These are phyloP conservation scores for Lasiodiplodia sp. DNA, from an alignment of 2,329 filamentous ascomycete genomes.

Conservation along the genomic window DNA sequence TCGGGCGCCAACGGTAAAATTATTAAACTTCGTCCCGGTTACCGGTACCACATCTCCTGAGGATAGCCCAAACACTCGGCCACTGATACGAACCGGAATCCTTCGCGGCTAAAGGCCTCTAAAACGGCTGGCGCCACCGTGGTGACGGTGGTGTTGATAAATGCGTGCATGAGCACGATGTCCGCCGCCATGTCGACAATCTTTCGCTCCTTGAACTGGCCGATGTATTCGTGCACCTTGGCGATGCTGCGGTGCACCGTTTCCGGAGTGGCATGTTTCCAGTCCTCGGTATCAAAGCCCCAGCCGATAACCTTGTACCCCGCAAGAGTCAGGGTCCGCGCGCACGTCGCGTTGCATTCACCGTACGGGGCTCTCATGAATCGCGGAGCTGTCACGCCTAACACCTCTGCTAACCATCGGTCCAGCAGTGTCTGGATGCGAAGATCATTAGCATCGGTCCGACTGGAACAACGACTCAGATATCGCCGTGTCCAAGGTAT, in stretches of 20 bases:
- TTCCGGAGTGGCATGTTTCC: not conserved
- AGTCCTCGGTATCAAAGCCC: conserved; percentile 7
- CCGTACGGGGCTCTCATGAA: conserved; percentile 7
- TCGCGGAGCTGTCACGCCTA: not conserved
- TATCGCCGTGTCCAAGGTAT: not conserved
- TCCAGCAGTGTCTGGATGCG: not conserved
- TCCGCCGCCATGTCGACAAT: not conserved
- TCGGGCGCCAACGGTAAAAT: no score
- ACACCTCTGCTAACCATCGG: not conserved
- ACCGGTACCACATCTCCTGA: conserved; percentile 1
- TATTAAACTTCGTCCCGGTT: no score
- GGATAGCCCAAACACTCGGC: conserved; percentile 9
- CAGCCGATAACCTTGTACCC: conserved; percentile 5
- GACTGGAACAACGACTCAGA: no score
- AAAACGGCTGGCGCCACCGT: not conserved
- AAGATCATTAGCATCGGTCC: not conserved
- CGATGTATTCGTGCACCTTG: not conserved
- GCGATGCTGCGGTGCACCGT: not conserved
- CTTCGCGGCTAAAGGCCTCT: not conserved
- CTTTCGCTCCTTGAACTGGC: not conserved
- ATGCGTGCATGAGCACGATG: conserved; percentile 8
- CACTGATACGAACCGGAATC: conserved; percentile 5
- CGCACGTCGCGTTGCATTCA: not conserved
- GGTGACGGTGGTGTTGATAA: conserved; percentile 1
- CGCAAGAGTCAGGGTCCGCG: not conserved